A percentile compares a stretch with the other conserved stretches of the same genome.
These are phyloP conservation scores for Cordyceps pruinosa DNA, from an alignment of 2,329 filamentous ascomycete species.

Conservation along the genomic window DNA sequence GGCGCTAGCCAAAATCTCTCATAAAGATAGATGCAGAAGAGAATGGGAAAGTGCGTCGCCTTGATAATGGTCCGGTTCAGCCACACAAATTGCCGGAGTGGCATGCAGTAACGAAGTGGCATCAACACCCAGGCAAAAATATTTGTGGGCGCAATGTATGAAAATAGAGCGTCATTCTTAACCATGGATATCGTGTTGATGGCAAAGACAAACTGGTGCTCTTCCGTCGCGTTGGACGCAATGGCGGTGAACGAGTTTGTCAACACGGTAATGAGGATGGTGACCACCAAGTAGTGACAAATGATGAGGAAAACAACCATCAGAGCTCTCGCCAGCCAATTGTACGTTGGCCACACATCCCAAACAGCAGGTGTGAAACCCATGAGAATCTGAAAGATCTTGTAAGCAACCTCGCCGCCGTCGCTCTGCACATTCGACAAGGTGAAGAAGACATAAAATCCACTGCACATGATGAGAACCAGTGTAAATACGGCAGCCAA, in stretches of 20 bases:
- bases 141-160: constrained; percentile 86
- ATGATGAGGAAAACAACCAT: constrained; percentile 83
- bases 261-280: constrained; percentile 89
- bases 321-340: constrained; percentile 67
- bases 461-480: constrained; percentile 81
- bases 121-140: constrained; percentile 86
- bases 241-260: constrained; percentile 96
- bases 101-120: constrained; percentile 72
- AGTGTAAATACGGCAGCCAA: constrained; percentile 77
- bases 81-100: constrained; percentile 73
- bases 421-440: constrained; percentile 67
- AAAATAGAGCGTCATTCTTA: constrained; percentile 94
- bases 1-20: constrained; percentile 73
- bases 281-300: constrained; percentile 90
- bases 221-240: constrained; percentile 85
- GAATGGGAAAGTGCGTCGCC: constrained; percentile 76
- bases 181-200: constrained; percentile 98
- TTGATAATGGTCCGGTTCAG: constrained; percentile 91
- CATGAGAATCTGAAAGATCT: constrained; percentile 90
- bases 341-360: constrained; percentile 79
- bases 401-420: constrained; percentile 72
- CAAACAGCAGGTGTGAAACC: constrained; percentile 93
- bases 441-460: constrained; percentile 93
- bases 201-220: constrained; percentile 88
- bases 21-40: constrained; percentile 82